phyloP scores from a whole-genome alignment of 129 eudicot species.

The Oenanthe sinensis region DNA sequence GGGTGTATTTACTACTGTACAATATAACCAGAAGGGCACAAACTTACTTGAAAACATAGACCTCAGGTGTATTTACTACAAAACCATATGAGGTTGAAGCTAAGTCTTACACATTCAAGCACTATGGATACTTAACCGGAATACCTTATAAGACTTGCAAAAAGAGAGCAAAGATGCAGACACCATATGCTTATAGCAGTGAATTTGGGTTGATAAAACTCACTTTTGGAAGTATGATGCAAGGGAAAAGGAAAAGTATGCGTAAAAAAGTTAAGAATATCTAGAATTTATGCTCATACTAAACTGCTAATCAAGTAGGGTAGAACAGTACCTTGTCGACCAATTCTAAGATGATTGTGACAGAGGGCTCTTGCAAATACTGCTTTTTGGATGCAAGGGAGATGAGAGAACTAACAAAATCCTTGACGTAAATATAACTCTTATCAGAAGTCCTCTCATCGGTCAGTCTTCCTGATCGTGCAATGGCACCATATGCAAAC shows the following conservation, averaged over 20 bases:
- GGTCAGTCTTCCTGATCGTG: slow-evolving; percentile 73
- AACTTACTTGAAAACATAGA: too few relatives aligned
- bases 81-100: neutral
- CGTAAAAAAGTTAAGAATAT: neutral
- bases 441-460: slow-evolving; percentile 41
- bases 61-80: neutral
- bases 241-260: neutral
- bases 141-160: neutral
- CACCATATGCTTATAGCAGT: neutral
- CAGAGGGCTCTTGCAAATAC: slow-evolving; percentile 90
- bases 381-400: slow-evolving; percentile 66
- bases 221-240: neutral
- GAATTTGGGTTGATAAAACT: neutral
- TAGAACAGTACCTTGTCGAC: slow-evolving; percentile 54
- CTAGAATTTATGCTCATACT: neutral
- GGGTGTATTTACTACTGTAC: neutral
- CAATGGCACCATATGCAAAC: slow-evolving; percentile 95
- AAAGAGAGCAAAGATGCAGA: neutral
- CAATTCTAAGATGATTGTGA: slow-evolving; percentile 53
- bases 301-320: neutral
- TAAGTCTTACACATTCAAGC: neutral
- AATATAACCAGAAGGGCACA: too few relatives aligned
- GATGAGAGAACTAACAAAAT: slow-evolving; percentile 49
- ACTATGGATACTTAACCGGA: neutral
- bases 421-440: slow-evolving; percentile 43